Evolutionary conservation across 2,329 filamentous ascomycete genomes (phyloP).

Genomic region (Colletotrichum lupini): DNA sequence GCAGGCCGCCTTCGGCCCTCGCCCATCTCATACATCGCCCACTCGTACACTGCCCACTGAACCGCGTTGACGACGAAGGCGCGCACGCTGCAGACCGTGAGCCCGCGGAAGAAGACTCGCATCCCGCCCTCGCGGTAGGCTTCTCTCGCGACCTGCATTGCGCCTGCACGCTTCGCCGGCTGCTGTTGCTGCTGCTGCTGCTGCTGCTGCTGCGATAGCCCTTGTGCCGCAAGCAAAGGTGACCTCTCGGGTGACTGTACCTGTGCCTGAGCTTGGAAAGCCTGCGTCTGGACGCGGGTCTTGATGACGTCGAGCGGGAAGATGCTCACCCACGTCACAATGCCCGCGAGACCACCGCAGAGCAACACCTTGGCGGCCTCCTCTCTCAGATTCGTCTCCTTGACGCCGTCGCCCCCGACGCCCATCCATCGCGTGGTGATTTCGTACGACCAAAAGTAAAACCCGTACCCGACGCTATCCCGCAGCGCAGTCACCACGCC

Average conservation of each 20-base stretch:
- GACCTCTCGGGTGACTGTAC: conserved; percentile 37
- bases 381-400: conserved; percentile 45
- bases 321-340: conserved; percentile 89
- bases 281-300: conserved; percentile 87
- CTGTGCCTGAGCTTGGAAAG: conserved; percentile 39
- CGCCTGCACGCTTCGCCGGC: conserved; percentile 53
- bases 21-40: conserved; percentile 75
- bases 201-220: conserved; percentile 31
- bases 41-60: conserved; percentile 93
- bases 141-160: conserved; percentile 72
- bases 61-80: conserved; percentile 95
- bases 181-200: conserved; percentile 40
- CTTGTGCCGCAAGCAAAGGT: conserved; percentile 46
- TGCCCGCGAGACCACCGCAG: conserved; percentile 87
- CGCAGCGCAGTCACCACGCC: conserved; percentile 84
- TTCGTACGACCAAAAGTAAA: conserved; percentile 97
- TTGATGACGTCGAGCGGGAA: conserved; percentile 95
- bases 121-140: conserved; percentile 74
- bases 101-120: conserved; percentile 75
- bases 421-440: conserved; percentile 72
- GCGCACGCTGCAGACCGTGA: conserved; percentile 84
- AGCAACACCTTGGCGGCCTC: conserved; percentile 75
- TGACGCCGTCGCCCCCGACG: conserved; percentile 38
- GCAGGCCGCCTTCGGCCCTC: conserved; percentile 42
- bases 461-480: conserved; percentile 94